phyloP scores from a whole-genome alignment of 2,329 filamentous ascomycete species.

The Alternaria consortialis region DNA sequence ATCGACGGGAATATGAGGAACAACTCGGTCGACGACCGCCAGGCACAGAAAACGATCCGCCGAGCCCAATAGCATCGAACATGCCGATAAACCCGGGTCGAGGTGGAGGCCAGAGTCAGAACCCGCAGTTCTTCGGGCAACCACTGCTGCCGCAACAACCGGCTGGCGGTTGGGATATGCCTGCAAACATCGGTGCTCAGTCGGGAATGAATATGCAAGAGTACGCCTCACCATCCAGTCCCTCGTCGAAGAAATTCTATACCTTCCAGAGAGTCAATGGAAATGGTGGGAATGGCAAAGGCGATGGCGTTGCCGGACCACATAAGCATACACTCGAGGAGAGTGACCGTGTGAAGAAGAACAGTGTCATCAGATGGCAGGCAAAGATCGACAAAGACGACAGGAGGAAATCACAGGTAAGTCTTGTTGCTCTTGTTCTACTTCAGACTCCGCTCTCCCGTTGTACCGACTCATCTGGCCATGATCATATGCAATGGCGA shows the following conservation, averaged over 20 bases:
- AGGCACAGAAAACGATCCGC: constrained; percentile 17
- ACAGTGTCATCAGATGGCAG: constrained; percentile 73
- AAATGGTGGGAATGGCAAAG: constrained; percentile 76
- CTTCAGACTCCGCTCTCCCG: neutral
- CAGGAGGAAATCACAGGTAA: constrained; percentile 63
- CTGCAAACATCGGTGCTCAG: constrained; percentile 25
- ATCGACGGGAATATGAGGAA: constrained; percentile 57
- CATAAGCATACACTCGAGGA: constrained; percentile 77
- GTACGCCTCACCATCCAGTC: constrained; percentile 15
- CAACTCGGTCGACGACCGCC: constrained; percentile 44
- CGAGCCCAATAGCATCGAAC: constrained; percentile 13
- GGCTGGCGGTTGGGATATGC: constrained; percentile 36
- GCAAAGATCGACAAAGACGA: constrained; percentile 70
- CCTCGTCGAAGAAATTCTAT: constrained; percentile 57
- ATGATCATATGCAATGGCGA: constrained; percentile 8
- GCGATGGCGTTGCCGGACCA: constrained; percentile 73
- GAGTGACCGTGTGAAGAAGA: constrained; percentile 83
- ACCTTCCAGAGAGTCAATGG: constrained; percentile 82
- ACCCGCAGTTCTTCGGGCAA: constrained; percentile 35
- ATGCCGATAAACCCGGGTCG: constrained; percentile 9
- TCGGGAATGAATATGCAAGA: constrained; percentile 28
- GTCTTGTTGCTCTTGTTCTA: constrained; percentile 10
- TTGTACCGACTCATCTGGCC: constrained; percentile 8
- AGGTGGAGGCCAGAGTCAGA: constrained; percentile 18
- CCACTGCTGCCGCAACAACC: constrained; percentile 25